These are phyloP conservation scores for Zychaea mexicana DNA, from an alignment of 371 early-diverging fungal species.

Conservation along the genomic window DNA sequence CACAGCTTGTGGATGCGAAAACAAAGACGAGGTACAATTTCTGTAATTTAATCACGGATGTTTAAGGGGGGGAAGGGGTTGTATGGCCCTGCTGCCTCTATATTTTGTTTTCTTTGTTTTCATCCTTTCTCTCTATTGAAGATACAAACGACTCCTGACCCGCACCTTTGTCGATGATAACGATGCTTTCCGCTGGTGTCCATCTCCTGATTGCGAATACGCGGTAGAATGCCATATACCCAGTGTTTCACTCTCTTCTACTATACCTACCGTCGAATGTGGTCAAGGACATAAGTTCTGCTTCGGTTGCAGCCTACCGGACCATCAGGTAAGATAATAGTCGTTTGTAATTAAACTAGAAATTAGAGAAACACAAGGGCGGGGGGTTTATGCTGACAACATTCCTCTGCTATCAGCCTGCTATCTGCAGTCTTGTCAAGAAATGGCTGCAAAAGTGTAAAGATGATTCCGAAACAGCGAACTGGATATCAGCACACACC, in stretches of 20 bases:
- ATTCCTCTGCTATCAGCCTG: slow-evolving; percentile 51
- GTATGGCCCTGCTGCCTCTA: no score
- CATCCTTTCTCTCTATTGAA: slow-evolving; percentile 28
- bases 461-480: slow-evolving; percentile 94
- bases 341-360: no score
- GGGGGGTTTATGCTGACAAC: neutral
- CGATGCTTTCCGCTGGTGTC: slow-evolving; percentile 83
- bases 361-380: neutral
- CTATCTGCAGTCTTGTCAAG: slow-evolving; percentile 76
- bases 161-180: slow-evolving; percentile 86
- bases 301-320: slow-evolving; percentile 81
- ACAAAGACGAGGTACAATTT: slow-evolving; percentile 49
- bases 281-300: slow-evolving; percentile 79
- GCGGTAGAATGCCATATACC: slow-evolving; percentile 84
- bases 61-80: no score
- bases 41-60: neutral
- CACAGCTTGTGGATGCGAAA: slow-evolving; percentile 52
- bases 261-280: slow-evolving; percentile 85
- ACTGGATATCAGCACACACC: slow-evolving; percentile 93
- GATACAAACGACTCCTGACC: slow-evolving; percentile 72
- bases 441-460: slow-evolving; percentile 90
- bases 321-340: slow-evolving; percentile 76
- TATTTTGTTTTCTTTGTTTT: neutral
- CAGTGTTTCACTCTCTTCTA: slow-evolving; percentile 53
- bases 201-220: slow-evolving; percentile 89